Evolutionary conservation across 2,329 filamentous ascomycete species (phyloP).

Genomic region (Colletotrichum sp.): DNA sequence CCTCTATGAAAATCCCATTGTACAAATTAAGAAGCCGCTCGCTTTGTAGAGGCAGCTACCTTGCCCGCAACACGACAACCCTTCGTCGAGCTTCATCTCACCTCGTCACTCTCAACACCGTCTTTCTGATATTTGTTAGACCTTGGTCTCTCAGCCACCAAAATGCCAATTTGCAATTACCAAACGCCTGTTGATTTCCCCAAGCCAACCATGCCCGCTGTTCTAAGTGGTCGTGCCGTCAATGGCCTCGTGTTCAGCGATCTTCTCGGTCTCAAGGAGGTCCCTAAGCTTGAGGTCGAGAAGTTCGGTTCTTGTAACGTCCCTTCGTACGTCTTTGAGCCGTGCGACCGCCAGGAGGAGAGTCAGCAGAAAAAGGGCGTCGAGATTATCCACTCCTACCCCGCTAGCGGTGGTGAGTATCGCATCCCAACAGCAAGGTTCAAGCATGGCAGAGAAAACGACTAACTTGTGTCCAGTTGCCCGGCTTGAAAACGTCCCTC

Average conservation of each 20-base stretch:
- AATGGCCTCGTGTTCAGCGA: neutral
- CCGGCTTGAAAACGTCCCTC: neutral
- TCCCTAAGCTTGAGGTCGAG: neutral
- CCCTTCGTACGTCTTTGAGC: neutral
- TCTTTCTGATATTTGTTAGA: rapidly evolving
- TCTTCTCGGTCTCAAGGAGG: neutral
- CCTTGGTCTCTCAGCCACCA: neutral
- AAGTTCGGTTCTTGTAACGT: neutral
- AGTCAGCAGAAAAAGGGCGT: neutral
- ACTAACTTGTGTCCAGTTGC: neutral
- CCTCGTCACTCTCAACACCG: neutral
- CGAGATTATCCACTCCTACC: neutral
- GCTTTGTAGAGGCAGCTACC: no score
- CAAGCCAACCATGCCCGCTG: no score
- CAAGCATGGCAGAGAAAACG: neutral
- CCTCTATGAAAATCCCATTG: rapidly evolving
- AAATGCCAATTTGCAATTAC: neutral
- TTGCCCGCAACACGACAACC: no score
- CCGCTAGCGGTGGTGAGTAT: neutral
- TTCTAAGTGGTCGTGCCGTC: neutral
- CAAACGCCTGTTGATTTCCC: rapidly evolving
- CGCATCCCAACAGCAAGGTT: neutral
- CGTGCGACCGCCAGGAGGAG: neutral
- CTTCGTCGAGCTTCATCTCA: neutral
- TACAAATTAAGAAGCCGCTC: no score